Evolutionary conservation across 208 protist genomes (phyloP).

Genomic region (Trypanosoma vivax): DNA sequence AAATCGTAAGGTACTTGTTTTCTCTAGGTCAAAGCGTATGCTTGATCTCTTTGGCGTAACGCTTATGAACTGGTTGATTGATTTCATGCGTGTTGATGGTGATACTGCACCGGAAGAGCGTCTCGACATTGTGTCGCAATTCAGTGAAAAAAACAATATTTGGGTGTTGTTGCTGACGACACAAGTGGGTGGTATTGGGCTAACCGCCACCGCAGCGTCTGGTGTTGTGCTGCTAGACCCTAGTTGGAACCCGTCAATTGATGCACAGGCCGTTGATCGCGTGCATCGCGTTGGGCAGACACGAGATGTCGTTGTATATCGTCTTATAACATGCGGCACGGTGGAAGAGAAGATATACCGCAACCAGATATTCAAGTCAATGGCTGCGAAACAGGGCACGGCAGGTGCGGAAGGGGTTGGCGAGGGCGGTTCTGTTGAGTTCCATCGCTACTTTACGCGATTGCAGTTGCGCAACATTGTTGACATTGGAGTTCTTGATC

Average conservation of each 20-base stretch:
- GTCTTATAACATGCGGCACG: slow-evolving; percentile 93
- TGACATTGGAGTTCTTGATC: slow-evolving; percentile 31
- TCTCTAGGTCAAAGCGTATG: slow-evolving; percentile 68
- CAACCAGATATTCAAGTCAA: slow-evolving; percentile 95
- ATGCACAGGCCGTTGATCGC: slow-evolving; percentile 96
- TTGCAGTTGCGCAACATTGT: slow-evolving; percentile 83
- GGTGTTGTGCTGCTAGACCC: slow-evolving; percentile 95
- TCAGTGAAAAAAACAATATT: slow-evolving; percentile 57
- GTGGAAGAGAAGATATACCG: slow-evolving; percentile 99
- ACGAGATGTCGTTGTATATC: slow-evolving; percentile 92
- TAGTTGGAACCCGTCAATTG: slow-evolving; percentile 95
- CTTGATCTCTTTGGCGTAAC: slow-evolving; percentile 45
- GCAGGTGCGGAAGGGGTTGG: neutral
- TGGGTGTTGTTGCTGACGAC: slow-evolving; percentile 94
- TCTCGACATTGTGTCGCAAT: slow-evolving; percentile 59
- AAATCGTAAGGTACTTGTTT: slow-evolving; percentile 63
- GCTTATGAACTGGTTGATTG: slow-evolving; percentile 31
- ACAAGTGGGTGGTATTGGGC: slow-evolving; percentile 95
- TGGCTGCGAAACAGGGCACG: slow-evolving; percentile 60
- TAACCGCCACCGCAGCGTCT: slow-evolving; percentile 94
- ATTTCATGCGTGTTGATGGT: slow-evolving; percentile 59
- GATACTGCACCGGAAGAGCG: slow-evolving; percentile 42
- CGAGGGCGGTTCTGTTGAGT: slow-evolving; percentile 1
- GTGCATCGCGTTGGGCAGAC: slow-evolving; percentile 97
- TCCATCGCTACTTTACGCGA: slow-evolving; percentile 79